These are phyloP conservation scores for Raddia guianensis DNA, from an alignment of 176 grass and related monocot genomes.

Conservation along the genomic window DNA sequence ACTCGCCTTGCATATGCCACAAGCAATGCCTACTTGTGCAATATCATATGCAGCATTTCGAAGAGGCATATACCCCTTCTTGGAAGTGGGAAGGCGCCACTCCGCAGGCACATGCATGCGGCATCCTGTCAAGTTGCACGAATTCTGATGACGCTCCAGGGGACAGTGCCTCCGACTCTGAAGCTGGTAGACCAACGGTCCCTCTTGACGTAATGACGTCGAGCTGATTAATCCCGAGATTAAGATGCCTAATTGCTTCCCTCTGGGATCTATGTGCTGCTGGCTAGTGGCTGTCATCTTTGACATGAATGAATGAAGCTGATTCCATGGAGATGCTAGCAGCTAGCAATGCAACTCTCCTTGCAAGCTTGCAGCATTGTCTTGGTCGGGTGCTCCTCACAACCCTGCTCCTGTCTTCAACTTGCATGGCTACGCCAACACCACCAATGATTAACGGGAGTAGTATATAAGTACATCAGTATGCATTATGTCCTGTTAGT, in stretches of 20 bases:
- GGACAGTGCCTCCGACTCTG: constrained; percentile 46
- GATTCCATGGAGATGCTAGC: constrained; percentile 17
- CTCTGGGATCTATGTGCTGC: constrained; percentile 27
- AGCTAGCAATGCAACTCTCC: neutral
- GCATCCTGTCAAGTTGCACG: constrained; percentile 32
- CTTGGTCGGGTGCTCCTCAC: constrained; percentile 27
- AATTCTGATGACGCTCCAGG: constrained; percentile 39
- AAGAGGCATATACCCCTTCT: constrained; percentile 44
- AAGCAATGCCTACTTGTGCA: constrained; percentile 11
- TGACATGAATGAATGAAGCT: neutral
- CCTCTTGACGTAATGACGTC: constrained; percentile 42
- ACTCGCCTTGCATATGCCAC: neutral
- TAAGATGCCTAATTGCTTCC: neutral
- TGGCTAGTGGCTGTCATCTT: neutral
- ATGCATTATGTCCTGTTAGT: neutral
- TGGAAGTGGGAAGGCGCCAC: constrained; percentile 31
- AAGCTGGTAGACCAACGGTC: constrained; percentile 40
- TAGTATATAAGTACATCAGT: neutral
- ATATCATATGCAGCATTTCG: constrained; percentile 33
- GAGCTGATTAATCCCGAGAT: constrained; percentile 6
- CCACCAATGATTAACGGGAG: neutral
- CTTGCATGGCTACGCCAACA: neutral
- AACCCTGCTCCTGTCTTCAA: neutral
- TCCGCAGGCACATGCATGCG: constrained; percentile 45
- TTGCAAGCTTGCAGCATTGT: constrained; percentile 27